A percentile compares a stretch with the other conserved stretches of the same genome.
Conservation (phyloP, 2,329 filamentous ascomycete species). For the Aspergillus sclerotialis region DNA sequence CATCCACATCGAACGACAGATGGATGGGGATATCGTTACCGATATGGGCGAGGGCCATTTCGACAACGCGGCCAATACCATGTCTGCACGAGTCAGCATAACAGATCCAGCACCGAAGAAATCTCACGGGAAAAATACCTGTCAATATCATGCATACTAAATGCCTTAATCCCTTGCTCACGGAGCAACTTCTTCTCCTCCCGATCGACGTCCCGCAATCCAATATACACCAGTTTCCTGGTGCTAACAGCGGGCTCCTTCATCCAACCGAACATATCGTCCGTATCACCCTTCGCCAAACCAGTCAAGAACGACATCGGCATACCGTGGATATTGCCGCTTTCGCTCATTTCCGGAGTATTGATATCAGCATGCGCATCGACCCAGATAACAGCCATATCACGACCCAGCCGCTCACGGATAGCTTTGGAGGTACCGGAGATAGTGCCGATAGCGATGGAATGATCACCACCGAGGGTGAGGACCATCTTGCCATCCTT, state of each 20-base stretch:
- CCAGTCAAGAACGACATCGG: slow-evolving; percentile 88
- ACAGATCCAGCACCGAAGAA: neutral
- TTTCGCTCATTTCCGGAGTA: slow-evolving; percentile 80
- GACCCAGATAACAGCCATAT: slow-evolving; percentile 96
- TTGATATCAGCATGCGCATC: slow-evolving; percentile 98
- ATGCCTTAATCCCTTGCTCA: slow-evolving; percentile 87
- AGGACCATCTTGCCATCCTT: slow-evolving; percentile 77
- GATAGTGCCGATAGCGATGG: slow-evolving; percentile 90
- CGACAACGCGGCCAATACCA: slow-evolving; percentile 91
- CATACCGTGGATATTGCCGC: slow-evolving; percentile 97
- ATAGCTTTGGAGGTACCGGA: slow-evolving; percentile 80
- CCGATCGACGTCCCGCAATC: slow-evolving; percentile 83
- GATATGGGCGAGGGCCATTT: slow-evolving; percentile 96
- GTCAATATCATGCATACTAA: slow-evolving; percentile 98
- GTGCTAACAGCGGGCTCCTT: slow-evolving; percentile 51
- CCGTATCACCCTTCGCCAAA: slow-evolving; percentile 65
- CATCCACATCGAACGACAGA: slow-evolving; percentile 94
- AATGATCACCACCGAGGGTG: slow-evolving; percentile 93
- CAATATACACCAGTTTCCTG: slow-evolving; percentile 94
- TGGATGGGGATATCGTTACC: slow-evolving; percentile 93
- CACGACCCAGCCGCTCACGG: slow-evolving; percentile 70
- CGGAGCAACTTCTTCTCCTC: slow-evolving; percentile 88
- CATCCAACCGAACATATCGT: slow-evolving; percentile 87
- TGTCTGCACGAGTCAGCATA: slow-evolving; percentile 48
- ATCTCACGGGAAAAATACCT: slow-evolving; percentile 45